A percentile compares a stretch with the other conserved stretches of the same genome.
Conservation (phyloP, 495 filamentous ascomycete genomes). For the Penicilliopsis zonata region DNA sequence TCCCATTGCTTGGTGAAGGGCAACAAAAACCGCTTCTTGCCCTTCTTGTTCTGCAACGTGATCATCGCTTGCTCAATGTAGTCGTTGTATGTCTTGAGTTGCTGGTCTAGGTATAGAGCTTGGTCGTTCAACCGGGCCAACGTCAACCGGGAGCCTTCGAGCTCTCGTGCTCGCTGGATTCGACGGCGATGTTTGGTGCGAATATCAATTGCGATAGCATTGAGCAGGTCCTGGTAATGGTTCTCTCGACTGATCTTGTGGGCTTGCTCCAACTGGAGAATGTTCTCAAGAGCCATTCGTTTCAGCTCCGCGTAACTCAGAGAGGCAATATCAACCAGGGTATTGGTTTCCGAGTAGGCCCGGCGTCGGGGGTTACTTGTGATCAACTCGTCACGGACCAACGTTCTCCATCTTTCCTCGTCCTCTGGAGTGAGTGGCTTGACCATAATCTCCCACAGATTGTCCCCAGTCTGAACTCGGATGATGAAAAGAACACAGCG, state of each 20-base stretch:
- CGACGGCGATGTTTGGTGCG: slow-evolving; percentile 89
- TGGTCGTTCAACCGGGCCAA: slow-evolving; percentile 80
- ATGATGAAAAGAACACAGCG: slow-evolving; percentile 97
- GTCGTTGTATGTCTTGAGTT: slow-evolving; percentile 95
- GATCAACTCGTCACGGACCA: slow-evolving; percentile 75
- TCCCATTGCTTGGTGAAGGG: slow-evolving; percentile 99
- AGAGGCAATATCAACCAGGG: slow-evolving; percentile 72
- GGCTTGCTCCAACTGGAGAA: slow-evolving; percentile 72
- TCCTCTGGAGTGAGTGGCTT: slow-evolving; percentile 80
- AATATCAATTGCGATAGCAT: slow-evolving; percentile 93
- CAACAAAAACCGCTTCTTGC: slow-evolving; percentile 87
- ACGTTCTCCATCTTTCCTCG: slow-evolving; percentile 70
- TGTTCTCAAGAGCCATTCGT: slow-evolving; percentile 84
- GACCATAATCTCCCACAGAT: slow-evolving; percentile 89
- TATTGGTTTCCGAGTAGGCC: slow-evolving; percentile 83
- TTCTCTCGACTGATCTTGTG: slow-evolving; percentile 85
- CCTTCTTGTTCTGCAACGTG: slow-evolving; percentile 96
- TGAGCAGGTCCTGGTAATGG: slow-evolving; percentile 91
- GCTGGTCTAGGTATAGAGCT: slow-evolving; percentile 81
- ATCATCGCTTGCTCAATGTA: slow-evolving; percentile 99
- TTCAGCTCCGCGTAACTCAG: slow-evolving; percentile 92
- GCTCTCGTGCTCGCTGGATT: slow-evolving; percentile 78
- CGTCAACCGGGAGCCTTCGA: slow-evolving; percentile 80
- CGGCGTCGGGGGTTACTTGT: slow-evolving; percentile 57
- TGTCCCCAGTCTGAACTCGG: slow-evolving; percentile 82